Conservation (phyloP, 352 stramenopile species). For the Pythium folliculosum region DNA sequence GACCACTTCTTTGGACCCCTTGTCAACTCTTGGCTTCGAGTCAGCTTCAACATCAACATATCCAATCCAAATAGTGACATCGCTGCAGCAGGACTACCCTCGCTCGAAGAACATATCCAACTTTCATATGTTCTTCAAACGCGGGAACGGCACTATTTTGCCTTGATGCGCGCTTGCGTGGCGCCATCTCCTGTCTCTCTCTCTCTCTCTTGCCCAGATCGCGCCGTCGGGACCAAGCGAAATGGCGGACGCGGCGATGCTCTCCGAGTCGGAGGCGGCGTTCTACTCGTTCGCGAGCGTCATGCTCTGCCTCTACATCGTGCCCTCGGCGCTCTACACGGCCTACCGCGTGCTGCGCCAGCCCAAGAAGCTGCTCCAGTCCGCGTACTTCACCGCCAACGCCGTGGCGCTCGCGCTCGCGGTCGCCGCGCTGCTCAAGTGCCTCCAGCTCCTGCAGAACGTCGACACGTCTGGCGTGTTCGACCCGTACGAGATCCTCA, state of each 20-base stretch:
- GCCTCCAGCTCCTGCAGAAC: conserved; percentile 60
- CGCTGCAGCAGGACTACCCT: background rate
- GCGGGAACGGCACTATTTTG: conserved; percentile 7
- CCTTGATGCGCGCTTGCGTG: conserved; percentile 15
- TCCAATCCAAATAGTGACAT: too few relatives aligned
- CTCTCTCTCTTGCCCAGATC: background rate
- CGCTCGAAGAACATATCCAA: background rate
- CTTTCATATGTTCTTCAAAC: conserved; percentile 3
- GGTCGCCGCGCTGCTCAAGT: conserved; percentile 44
- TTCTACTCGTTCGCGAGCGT: conserved; percentile 85
- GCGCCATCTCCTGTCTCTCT: background rate
- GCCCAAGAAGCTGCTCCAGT: conserved; percentile 46
- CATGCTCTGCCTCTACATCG: conserved; percentile 80
- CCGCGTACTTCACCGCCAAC: conserved; percentile 50
- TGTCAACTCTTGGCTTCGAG: background rate
- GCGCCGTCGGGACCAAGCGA: background rate
- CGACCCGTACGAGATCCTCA: conserved; percentile 86
- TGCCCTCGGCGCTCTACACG: conserved; percentile 59
- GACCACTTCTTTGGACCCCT: background rate
- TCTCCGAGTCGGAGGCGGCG: conserved; percentile 72
- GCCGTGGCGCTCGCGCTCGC: conserved; percentile 55
- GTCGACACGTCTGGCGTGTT: conserved; percentile 80
- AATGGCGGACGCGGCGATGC: conserved; percentile 26
- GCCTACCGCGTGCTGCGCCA: conserved; percentile 47
- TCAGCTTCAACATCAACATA: conserved; percentile 23